phyloP scores from a whole-genome alignment of 2,329 filamentous ascomycete genomes.

The Xylariomycetidae sp. region DNA sequence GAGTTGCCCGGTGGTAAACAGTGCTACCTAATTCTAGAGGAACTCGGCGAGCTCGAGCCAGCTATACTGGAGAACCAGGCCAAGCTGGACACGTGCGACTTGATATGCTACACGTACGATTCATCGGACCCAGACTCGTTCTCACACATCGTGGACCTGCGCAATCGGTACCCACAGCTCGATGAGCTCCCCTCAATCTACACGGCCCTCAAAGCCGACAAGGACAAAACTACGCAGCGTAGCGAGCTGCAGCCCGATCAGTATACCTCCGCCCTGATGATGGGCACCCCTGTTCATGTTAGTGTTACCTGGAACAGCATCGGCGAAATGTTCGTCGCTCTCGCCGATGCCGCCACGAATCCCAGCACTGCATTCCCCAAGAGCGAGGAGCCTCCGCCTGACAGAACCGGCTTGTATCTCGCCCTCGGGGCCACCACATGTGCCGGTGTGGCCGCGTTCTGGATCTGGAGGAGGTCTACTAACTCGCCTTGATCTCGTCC shows the following conservation, averaged over 20 bases:
- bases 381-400: slow-evolving; percentile 77
- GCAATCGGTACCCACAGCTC: slow-evolving; percentile 74
- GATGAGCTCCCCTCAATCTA: slow-evolving; percentile 90
- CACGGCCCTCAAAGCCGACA: slow-evolving; percentile 89
- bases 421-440: slow-evolving; percentile 70
- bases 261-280: slow-evolving; percentile 79
- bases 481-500: slow-evolving; percentile 38
- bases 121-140: slow-evolving; percentile 96
- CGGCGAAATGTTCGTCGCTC: slow-evolving; percentile 83
- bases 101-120: slow-evolving; percentile 94
- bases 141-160: slow-evolving; percentile 78
- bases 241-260: slow-evolving; percentile 87
- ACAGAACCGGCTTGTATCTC: slow-evolving; percentile 81
- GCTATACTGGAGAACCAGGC: slow-evolving; percentile 88
- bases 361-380: slow-evolving; percentile 87
- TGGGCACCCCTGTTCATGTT: slow-evolving; percentile 89
- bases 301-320: slow-evolving; percentile 94
- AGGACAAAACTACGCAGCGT: slow-evolving; percentile 94
- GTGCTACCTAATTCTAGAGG: slow-evolving; percentile 92
- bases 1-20: slow-evolving; percentile 95
- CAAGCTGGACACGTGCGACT: slow-evolving; percentile 87
- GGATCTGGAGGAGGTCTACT: slow-evolving; percentile 60
- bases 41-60: slow-evolving; percentile 91
- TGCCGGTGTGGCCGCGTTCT: slow-evolving; percentile 57
- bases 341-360: slow-evolving; percentile 88